phyloP scores from a whole-genome alignment of 2,329 filamentous ascomycete genomes.

The Sporothrix schenckii region DNA sequence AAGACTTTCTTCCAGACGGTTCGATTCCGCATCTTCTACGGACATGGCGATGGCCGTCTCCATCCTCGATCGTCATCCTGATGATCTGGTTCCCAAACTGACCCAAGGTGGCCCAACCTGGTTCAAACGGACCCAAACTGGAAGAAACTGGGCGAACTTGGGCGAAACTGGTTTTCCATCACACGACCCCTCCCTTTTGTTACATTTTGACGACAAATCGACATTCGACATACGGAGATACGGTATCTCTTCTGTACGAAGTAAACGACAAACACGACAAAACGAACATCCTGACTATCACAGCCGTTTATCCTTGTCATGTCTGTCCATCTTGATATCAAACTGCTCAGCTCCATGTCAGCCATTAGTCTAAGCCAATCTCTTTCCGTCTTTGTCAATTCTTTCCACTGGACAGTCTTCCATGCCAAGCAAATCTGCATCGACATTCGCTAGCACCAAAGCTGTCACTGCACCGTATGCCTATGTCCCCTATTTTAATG shows the following conservation, averaged over 20 bases:
- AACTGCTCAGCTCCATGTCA: too few species aligned
- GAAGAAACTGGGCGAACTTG: not conserved
- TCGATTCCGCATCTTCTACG: slow-evolving; percentile 6
- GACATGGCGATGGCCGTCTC: not conserved
- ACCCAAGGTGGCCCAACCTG: too few species aligned
- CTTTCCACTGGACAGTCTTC: not conserved
- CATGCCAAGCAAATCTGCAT: slow-evolving; percentile 19
- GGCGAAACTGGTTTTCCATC: slow-evolving; percentile 20
- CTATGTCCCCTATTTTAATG: not conserved
- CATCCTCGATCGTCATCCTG: not conserved
- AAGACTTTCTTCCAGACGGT: not conserved
- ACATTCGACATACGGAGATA: too few species aligned
- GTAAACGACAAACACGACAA: not conserved
- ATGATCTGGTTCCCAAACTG: not conserved
- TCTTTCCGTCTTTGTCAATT: too few species aligned
- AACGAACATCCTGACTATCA: not conserved
- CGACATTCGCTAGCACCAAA: slow-evolving; percentile 11
- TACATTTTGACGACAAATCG: not conserved
- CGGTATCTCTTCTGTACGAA: too few species aligned
- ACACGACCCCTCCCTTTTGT: slow-evolving; percentile 8
- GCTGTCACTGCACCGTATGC: not conserved
- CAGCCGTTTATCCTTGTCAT: not conserved
- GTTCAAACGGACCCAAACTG: too few species aligned
- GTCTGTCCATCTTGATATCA: not conserved
- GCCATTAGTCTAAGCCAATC: too few species aligned